A percentile compares a stretch with the other conserved stretches of the same genome.
These are phyloP conservation scores for Citrus medica DNA, from an alignment of 345 rosid species.

Conservation along the genomic window DNA sequence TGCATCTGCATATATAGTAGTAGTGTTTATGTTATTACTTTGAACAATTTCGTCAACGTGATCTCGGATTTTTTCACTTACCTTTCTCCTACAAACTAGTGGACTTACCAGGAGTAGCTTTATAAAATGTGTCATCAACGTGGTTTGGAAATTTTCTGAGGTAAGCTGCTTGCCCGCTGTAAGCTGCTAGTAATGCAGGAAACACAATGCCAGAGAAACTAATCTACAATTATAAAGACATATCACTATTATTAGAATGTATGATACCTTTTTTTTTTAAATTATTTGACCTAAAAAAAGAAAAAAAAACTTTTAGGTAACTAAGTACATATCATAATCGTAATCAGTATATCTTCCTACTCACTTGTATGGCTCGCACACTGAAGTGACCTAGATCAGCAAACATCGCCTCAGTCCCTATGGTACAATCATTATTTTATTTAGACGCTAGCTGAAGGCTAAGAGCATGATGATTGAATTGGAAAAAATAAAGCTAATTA, in stretches of 20 bases:
- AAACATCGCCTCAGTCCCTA: constrained; percentile 69
- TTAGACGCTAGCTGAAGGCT: no score
- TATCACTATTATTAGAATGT: no score
- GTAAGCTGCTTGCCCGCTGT: constrained; percentile 62
- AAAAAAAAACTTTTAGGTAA: neutral
- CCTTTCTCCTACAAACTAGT: no score
- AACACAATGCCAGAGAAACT: constrained; percentile 54
- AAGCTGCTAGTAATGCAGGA: constrained; percentile 42
- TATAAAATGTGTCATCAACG: constrained; percentile 47
- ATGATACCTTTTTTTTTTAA: no score
- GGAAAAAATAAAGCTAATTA: no score
- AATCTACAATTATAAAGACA: constrained; percentile 35
- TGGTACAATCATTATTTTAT: no score
- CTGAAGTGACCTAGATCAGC: constrained; percentile 87
- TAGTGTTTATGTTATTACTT: no score
- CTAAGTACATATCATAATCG: neutral
- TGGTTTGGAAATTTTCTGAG: constrained; percentile 34
- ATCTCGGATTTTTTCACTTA: no score
- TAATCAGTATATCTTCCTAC: neutral
- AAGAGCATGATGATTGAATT: no score
- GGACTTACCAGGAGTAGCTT: neutral
- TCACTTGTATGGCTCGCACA: constrained; percentile 65
- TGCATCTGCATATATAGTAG: constrained; percentile 31
- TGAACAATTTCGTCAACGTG: no score
- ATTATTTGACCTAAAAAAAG: neutral